A percentile compares a stretch with the other conserved stretches of the same genome.
phyloP scores from a whole-genome alignment of 2,329 filamentous ascomycete species.

The Sporothrix humicola region DNA sequence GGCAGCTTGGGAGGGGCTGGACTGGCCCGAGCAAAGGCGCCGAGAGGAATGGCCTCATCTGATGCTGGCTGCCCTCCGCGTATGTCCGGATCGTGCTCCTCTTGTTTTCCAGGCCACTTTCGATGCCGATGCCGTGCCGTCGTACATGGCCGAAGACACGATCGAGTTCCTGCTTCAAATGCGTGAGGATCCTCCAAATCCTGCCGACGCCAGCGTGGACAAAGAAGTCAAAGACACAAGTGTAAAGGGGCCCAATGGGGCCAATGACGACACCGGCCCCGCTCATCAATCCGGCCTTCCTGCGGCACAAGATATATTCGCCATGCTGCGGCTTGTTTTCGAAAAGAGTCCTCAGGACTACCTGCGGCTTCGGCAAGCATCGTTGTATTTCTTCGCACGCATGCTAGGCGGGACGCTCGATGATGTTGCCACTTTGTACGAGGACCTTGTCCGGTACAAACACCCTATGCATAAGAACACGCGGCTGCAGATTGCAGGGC shows the following conservation, averaged over 20 bases:
- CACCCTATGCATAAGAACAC: constrained; percentile 52
- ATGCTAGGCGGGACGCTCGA: constrained; percentile 35
- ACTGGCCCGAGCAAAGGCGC: constrained; percentile 41
- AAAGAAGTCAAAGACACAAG: no score
- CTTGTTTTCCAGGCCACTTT: constrained; percentile 49
- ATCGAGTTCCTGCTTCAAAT: constrained; percentile 44
- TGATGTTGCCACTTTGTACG: constrained; percentile 46
- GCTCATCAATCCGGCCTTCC: neutral
- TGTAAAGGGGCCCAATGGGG: no score
- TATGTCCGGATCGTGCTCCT: constrained; percentile 43
- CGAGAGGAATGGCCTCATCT: constrained; percentile 43
- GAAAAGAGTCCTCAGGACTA: constrained; percentile 31
- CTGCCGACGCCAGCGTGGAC: no score
- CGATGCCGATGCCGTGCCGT: constrained; percentile 44
- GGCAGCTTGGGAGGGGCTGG: constrained; percentile 43
- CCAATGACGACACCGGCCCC: no score
- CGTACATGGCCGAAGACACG: constrained; percentile 49
- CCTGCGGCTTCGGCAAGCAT: constrained; percentile 48
- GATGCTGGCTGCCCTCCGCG: constrained; percentile 48
- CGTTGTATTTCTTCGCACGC: constrained; percentile 41
- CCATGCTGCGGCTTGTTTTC: constrained; percentile 34
- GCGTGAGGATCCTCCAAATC: neutral
- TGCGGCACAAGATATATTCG: constrained; percentile 17
- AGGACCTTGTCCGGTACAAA: constrained; percentile 42
- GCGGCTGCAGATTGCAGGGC: constrained; percentile 54